phyloP scores from a whole-genome alignment of 371 early-diverging fungal genomes.

The Rhizopus microsporus region DNA sequence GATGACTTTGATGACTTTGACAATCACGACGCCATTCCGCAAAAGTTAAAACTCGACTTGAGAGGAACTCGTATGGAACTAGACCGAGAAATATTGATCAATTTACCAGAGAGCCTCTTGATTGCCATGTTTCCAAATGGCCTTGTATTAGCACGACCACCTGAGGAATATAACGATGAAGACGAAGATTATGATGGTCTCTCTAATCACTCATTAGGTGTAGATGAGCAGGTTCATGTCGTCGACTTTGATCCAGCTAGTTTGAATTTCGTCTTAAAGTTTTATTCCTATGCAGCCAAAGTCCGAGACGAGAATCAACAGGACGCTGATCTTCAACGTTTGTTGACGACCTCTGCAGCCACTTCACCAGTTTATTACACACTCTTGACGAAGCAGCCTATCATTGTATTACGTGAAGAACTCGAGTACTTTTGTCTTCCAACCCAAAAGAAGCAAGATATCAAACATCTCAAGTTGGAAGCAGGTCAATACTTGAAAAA shows the following conservation, averaged over 20 bases:
- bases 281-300: constrained; percentile 43
- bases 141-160: constrained; percentile 57
- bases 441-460: constrained; percentile 37
- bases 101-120: constrained; percentile 75
- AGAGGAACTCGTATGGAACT: constrained; percentile 73
- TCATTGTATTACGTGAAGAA: constrained; percentile 66
- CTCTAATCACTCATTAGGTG: constrained; percentile 49
- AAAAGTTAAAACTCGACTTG: constrained; percentile 65
- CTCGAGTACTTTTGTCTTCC: constrained; percentile 64
- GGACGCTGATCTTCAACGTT: constrained; percentile 23
- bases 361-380: constrained; percentile 52
- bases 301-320: constrained; percentile 22
- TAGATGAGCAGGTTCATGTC: constrained; percentile 56
- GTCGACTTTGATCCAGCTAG: constrained; percentile 71
- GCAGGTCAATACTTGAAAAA: constrained; percentile 66
- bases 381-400: constrained; percentile 70
- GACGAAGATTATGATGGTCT: constrained; percentile 47
- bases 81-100: constrained; percentile 72
- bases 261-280: constrained; percentile 62
- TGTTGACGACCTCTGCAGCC: constrained; percentile 23
- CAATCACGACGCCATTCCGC: constrained; percentile 53
- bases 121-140: constrained; percentile 88
- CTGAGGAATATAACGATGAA: constrained; percentile 36
- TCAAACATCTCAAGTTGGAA: constrained; percentile 52
- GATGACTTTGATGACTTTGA: constrained; percentile 40